These are phyloP conservation scores for Sequoia sempervirens DNA, from an alignment of 75 land plant species.

Conservation along the genomic window DNA sequence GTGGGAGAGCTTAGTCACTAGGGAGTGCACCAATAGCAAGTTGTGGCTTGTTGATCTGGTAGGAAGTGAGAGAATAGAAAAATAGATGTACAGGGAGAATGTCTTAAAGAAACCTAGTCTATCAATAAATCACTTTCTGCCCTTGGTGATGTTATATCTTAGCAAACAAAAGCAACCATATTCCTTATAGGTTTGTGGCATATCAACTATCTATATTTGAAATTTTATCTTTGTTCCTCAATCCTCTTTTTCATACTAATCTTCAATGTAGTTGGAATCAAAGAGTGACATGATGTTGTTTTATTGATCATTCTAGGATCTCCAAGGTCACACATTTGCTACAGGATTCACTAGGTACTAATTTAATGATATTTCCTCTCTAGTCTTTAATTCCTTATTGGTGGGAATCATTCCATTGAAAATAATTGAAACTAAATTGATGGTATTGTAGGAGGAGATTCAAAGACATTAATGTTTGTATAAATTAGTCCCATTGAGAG, in stretches of 20 bases:
- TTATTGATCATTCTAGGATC: conserved; percentile 55
- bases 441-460: conserved; percentile 74
- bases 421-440: not conserved
- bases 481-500: conserved; percentile 86
- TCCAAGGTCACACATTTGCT: conserved; percentile 91
- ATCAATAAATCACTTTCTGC: conserved; percentile 91
- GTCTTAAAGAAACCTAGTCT: conserved; percentile 91
- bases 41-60: conserved; percentile 97
- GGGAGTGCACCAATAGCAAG: conserved; percentile 91
- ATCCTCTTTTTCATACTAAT: not conserved
- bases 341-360: conserved; percentile 90
- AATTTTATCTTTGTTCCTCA: not conserved
- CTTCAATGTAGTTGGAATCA: not conserved
- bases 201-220: not conserved
- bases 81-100: conserved; percentile 86
- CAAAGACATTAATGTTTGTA: conserved; percentile 96
- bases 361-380: not conserved
- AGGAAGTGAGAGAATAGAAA: conserved; percentile 91
- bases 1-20: conserved; percentile 65
- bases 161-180: conserved; percentile 76
- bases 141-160: conserved; percentile 92
- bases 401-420: not conserved
- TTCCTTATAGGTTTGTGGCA: conserved; percentile 76
- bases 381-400: not conserved
- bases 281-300: not conserved